Conservation (phyloP, 345 rosid species). For the Mangifera indica region DNA sequence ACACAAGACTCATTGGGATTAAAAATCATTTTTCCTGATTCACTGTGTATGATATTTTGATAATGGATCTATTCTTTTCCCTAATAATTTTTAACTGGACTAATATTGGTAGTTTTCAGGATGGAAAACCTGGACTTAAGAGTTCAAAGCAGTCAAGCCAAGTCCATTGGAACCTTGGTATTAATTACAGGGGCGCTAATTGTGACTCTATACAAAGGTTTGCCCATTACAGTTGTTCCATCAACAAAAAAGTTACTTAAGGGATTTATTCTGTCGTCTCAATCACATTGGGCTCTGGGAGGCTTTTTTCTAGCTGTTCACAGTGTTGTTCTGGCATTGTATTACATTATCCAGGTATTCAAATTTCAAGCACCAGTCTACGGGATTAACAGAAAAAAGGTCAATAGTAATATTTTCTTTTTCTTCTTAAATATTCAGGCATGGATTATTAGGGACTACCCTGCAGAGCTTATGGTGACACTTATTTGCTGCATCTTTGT, state of each 20-base stretch:
- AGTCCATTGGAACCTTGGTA: constrained; percentile 26
- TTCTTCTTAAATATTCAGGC: constrained; percentile 13
- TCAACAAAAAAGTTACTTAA: not conserved
- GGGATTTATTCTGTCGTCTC: not conserved
- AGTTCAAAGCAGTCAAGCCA: constrained; percentile 26
- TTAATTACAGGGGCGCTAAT: constrained; percentile 26
- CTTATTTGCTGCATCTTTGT: constrained; percentile 19
- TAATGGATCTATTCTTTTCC: not conserved
- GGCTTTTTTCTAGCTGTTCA: constrained; percentile 17
- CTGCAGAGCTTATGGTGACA: constrained; percentile 24
- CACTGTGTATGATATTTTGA: not conserved
- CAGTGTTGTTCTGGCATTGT: constrained; percentile 12
- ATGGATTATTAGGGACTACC: constrained; percentile 25
- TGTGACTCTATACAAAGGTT: constrained; percentile 35
- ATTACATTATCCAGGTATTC: constrained; percentile 14
- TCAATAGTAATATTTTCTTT: not conserved
- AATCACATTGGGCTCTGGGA: constrained; percentile 20
- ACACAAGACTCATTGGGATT: not conserved
- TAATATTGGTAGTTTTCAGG: constrained; percentile 6
- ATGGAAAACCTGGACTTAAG: constrained; percentile 31
- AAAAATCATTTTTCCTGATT: not conserved
- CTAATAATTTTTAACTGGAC: not conserved
- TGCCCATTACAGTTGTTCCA: not conserved
- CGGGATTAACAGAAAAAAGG: not conserved
- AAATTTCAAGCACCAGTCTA: not conserved